Evolutionary conservation across 1,139 yeast species (phyloP).

Genomic region (Sugiyamaella grinbergsii): DNA sequence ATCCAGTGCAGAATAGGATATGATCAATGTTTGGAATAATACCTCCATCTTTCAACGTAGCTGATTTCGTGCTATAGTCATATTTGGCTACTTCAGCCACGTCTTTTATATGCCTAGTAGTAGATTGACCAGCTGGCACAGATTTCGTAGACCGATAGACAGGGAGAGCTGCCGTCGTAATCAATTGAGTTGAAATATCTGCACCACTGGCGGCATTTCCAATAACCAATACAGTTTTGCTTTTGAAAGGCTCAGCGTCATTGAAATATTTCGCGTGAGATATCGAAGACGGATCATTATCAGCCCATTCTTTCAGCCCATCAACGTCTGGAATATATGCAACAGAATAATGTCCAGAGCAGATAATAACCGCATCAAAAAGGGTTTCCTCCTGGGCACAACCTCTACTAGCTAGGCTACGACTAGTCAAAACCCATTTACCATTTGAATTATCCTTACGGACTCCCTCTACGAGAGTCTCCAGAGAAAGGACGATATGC

Average conservation of each 20-base stretch:
- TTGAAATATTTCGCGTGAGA: slow-evolving; percentile 64
- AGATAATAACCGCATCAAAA: slow-evolving; percentile 59
- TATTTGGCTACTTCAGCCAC: slow-evolving; percentile 23
- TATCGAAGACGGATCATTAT: slow-evolving; percentile 50
- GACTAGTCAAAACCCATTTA: slow-evolving; percentile 45
- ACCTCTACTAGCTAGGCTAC: slow-evolving; percentile 33
- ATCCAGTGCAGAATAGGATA: slow-evolving; percentile 69
- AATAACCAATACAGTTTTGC: slow-evolving; percentile 53
- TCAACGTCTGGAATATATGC: slow-evolving; percentile 58
- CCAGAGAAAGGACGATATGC: slow-evolving; percentile 42
- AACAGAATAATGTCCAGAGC: slow-evolving; percentile 59
- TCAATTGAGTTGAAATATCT: slow-evolving; percentile 58
- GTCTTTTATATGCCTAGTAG: slow-evolving; percentile 14
- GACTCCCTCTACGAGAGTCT: slow-evolving; percentile 45
- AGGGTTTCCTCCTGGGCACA: slow-evolving; percentile 11
- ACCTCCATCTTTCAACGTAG: slow-evolving; percentile 29
- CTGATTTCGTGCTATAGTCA: slow-evolving; percentile 18
- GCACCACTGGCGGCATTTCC: slow-evolving; percentile 67
- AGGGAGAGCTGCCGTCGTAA: slow-evolving; percentile 44
- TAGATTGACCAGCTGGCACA: slow-evolving; percentile 37
- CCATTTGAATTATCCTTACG: slow-evolving; percentile 32
- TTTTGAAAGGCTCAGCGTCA: slow-evolving; percentile 45
- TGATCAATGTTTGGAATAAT: slow-evolving; percentile 46
- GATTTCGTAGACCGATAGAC: slow-evolving; percentile 53
- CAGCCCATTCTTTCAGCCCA: slow-evolving; percentile 56